Evolutionary conservation across 2,329 filamentous ascomycete species (phyloP).

Genomic region (Sclerotinia minor): DNA sequence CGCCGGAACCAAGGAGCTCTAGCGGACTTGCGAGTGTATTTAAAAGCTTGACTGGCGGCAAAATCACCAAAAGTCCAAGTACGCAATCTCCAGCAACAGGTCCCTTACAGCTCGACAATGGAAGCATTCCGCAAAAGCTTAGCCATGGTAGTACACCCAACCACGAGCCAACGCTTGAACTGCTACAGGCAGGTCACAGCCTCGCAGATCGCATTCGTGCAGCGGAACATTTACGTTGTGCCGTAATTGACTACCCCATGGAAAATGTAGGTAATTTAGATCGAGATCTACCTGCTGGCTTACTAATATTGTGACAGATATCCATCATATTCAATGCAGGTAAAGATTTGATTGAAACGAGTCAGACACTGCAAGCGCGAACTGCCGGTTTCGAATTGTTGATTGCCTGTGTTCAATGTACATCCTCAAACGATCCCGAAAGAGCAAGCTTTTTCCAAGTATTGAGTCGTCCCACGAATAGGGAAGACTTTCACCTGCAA

Average conservation of each 20-base stretch:
- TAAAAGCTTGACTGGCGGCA: slow-evolving; percentile 58
- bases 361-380: slow-evolving; percentile 55
- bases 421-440: slow-evolving; percentile 64
- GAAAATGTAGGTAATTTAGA: slow-evolving; percentile 36
- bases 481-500: slow-evolving; percentile 66
- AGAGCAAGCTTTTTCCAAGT: slow-evolving; percentile 66
- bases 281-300: background rate
- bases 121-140: slow-evolving; percentile 43
- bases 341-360: slow-evolving; percentile 62
- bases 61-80: slow-evolving; percentile 52
- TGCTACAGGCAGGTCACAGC: slow-evolving; percentile 53
- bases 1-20: slow-evolving; percentile 55
- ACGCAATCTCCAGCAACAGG: slow-evolving; percentile 44
- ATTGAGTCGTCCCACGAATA: slow-evolving; percentile 55
- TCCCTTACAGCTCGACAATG: slow-evolving; percentile 47
- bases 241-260: slow-evolving; percentile 59
- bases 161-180: slow-evolving; percentile 56
- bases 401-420: slow-evolving; percentile 63
- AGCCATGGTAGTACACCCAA: slow-evolving; percentile 50
- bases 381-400: slow-evolving; percentile 65
- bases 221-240: slow-evolving; percentile 56
- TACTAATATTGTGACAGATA: slow-evolving; percentile 31
- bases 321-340: slow-evolving; percentile 61
- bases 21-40: slow-evolving; percentile 64
- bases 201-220: slow-evolving; percentile 57